phyloP scores from a whole-genome alignment of 2,329 filamentous ascomycete genomes.

The Aureobasidium namibiae region DNA sequence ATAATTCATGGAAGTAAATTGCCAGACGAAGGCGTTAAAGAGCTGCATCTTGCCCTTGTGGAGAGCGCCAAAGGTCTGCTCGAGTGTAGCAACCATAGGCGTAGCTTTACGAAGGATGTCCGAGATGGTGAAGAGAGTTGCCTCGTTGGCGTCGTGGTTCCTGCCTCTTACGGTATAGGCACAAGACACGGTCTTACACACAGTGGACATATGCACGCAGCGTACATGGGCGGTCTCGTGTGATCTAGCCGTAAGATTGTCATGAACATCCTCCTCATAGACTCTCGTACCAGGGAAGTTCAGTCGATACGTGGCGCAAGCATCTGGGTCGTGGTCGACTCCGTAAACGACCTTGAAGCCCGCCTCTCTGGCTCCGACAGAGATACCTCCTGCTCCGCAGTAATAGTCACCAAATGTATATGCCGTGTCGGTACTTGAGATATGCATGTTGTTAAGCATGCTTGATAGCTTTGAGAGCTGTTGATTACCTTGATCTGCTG shows the following conservation, averaged over 20 bases:
- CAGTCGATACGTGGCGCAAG: constrained; percentile 47
- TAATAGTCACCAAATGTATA: constrained; percentile 68
- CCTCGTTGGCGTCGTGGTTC: constrained; percentile 61
- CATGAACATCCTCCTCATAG: constrained; percentile 10
- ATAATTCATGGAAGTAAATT: constrained; percentile 58
- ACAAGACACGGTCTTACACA: constrained; percentile 68
- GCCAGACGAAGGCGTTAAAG: constrained; percentile 53
- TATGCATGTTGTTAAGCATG: not conserved
- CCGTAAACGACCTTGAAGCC: constrained; percentile 54
- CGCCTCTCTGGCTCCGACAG: constrained; percentile 51
- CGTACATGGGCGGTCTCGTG: not conserved
- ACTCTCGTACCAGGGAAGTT: constrained; percentile 45
- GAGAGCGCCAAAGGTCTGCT: constrained; percentile 67
- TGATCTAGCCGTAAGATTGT: not conserved
- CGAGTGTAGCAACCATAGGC: constrained; percentile 66
- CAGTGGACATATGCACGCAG: constrained; percentile 62
- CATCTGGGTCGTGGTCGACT: constrained; percentile 54
- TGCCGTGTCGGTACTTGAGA: not conserved
- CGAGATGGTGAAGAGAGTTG: constrained; percentile 41
- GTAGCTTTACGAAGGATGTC: constrained; percentile 49
- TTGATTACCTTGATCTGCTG: not conserved
- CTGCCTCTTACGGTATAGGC: constrained; percentile 54
- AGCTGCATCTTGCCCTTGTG: constrained; percentile 40
- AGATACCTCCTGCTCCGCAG: constrained; percentile 64
- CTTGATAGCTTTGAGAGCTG: not conserved